These are phyloP conservation scores for Fallopia convolvulus DNA, from an alignment of 148 eudicot genomes.

Conservation along the genomic window DNA sequence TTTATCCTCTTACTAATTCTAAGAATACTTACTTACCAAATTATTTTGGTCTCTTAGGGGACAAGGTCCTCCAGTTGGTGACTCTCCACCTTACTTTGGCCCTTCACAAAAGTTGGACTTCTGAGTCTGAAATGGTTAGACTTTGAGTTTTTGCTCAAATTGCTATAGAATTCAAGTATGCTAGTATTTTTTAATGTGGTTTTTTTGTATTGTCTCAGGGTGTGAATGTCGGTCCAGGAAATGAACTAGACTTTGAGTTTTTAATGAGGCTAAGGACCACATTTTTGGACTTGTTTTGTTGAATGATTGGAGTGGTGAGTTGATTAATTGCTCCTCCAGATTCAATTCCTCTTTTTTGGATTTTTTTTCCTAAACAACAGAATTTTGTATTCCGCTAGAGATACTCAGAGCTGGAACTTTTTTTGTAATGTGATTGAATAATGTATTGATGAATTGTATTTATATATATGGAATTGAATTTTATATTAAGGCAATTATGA, in stretches of 20 bases:
- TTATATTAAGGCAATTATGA: too few relatives aligned
- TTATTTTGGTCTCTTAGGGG: slow-evolving; percentile 45
- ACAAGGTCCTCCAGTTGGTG: slow-evolving; percentile 61
- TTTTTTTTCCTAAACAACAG: slow-evolving; percentile 6
- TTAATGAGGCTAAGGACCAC: slow-evolving; percentile 81
- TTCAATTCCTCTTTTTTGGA: not conserved
- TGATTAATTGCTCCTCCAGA: not conserved
- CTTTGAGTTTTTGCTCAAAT: not conserved
- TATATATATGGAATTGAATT: too few relatives aligned
- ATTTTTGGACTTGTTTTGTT: slow-evolving; percentile 88
- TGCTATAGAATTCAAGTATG: not conserved
- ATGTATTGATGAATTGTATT: too few relatives aligned
- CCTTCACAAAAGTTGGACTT: slow-evolving; percentile 82
- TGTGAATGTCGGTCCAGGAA: slow-evolving; percentile 92
- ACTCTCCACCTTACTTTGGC: slow-evolving; percentile 76
- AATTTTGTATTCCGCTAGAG: slow-evolving; percentile 57
- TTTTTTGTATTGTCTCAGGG: slow-evolving; percentile 43
- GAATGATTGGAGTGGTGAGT: slow-evolving; percentile 98
- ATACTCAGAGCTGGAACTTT: slow-evolving; percentile 99
- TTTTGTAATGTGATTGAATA: too few relatives aligned
- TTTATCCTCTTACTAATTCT: slow-evolving; percentile 19
- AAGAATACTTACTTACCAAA: not conserved
- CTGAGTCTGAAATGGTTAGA: slow-evolving; percentile 89
- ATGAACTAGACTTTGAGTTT: slow-evolving; percentile 64
- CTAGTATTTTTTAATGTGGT: not conserved